Percentiles rank a stretch among this genome's conserved stretches.
Conservation (phyloP, 2,329 filamentous ascomycete genomes). For the Helicocarpus griseus region DNA sequence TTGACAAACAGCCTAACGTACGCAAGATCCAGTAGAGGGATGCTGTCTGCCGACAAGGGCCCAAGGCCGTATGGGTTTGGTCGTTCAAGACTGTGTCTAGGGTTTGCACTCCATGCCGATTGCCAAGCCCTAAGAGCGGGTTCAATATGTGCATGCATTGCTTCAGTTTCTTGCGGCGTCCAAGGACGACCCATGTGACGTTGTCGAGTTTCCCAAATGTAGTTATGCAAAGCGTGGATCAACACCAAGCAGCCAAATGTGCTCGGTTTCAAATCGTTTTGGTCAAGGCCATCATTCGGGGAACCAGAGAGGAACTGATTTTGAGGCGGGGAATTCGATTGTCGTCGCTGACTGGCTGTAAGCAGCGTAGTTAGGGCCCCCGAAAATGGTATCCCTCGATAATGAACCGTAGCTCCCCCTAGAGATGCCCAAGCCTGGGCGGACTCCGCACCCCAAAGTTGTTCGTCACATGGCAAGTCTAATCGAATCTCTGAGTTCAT, state of each 20-base stretch:
- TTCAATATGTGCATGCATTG: conserved; percentile 92
- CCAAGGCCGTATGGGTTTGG: conserved; percentile 75
- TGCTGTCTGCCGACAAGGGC: conserved; percentile 79
- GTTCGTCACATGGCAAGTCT: conserved; percentile 86
- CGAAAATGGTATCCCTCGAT: conserved; percentile 68
- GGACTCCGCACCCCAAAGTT: conserved; percentile 75
- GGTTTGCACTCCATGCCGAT: conserved; percentile 78
- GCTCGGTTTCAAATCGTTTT: conserved; percentile 65
- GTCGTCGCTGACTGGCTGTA: conserved; percentile 51
- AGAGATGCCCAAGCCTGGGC: conserved; percentile 70
- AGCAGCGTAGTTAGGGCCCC: conserved; percentile 71
- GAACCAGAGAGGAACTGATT: conserved; percentile 38
- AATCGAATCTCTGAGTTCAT: conserved; percentile 89
- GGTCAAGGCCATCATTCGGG: conserved; percentile 41
- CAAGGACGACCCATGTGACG: conserved; percentile 79
- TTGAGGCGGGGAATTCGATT: conserved; percentile 16
- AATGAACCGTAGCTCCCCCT: conserved; percentile 61
- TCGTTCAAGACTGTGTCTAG: conserved; percentile 70
- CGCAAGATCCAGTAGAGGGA: conserved; percentile 81
- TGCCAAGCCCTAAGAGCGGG: conserved; percentile 92
- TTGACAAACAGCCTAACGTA: conserved; percentile 91
- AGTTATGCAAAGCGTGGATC: conserved; percentile 92
- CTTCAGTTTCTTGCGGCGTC: conserved; percentile 86
- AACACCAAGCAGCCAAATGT: conserved; percentile 85
- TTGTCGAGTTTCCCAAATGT: conserved; percentile 95